Base-by-base conservation (phyloP, 768 basidiomycete species). In the Mycena polygramma region DNA sequence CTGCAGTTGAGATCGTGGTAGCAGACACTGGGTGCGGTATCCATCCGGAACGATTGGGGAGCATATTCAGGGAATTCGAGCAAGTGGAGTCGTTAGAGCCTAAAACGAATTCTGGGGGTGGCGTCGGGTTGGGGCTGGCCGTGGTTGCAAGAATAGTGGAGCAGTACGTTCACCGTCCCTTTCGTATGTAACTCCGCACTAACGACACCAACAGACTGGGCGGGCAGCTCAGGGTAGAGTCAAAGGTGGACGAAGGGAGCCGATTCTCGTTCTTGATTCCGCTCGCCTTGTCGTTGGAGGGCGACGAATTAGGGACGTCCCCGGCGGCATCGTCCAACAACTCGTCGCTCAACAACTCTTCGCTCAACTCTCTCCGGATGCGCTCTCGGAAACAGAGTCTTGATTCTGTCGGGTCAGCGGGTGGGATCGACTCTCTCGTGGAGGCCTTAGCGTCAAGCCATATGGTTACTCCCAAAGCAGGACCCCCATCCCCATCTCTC, bases 101-200 rank as follows among this genome's bases (percentile, higher is more conserved):
- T 11, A 83, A 79, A 71, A 74, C 78, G 24, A 77, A 73, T 49
- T 74, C 74, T 15, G 82, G 81, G 41, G 76, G 80, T 24, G 89
- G 89, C 11, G 83, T 90, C 45, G 89, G 89, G 7, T 84, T 95
- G 17, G 94, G 94, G 5, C 82, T 94, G 37, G 94, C 94, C 5
- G 91, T 94, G 8, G 94, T 95, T 14, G 92, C 92, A 0, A 85
- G 93, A 19, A 93, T 94, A 49, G 91, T 94, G 5, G 90, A 91
- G 73, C 93, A 93, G 72, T 73, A 13, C 49, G 72, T 67, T 35
- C 15, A 37, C 39, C 8, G 15, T 65, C 24, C 57, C 35, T 24
- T 10, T 58, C 1, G 1, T 14, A 6, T 5, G 39, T 17, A 15
- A 14, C 1, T n/a, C 13, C 11, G 53, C 57, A 55, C 10, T 55